phyloP scores from a whole-genome alignment of 805 yeast species.

The Hanseniaspora meyeri region DNA sequence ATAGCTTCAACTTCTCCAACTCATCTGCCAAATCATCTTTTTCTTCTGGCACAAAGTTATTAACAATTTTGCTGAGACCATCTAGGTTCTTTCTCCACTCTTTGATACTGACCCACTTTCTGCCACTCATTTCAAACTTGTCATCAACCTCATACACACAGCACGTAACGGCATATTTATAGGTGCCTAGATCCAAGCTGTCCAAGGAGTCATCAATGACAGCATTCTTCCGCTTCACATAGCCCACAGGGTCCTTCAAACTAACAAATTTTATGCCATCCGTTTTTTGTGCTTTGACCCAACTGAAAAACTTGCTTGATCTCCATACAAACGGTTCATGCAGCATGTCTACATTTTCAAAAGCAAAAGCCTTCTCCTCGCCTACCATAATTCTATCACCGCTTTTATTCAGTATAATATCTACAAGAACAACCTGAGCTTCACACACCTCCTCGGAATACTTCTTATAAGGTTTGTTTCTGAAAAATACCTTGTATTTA shows the following conservation, averaged over 20 bases:
- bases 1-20: not conserved
- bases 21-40: not conserved
- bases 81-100: not conserved
- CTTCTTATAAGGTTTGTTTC: not conserved
- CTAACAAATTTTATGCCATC: not conserved
- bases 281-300: not conserved
- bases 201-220: not conserved
- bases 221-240: not conserved
- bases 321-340: constrained; percentile 2
- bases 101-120: not conserved
- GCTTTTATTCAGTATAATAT: not conserved
- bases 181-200: not conserved
- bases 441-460: not conserved
- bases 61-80: not conserved
- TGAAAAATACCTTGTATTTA: not conserved
- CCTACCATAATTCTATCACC: constrained; percentile 1
- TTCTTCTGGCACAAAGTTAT: not conserved
- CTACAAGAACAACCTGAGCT: not conserved
- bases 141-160: constrained; percentile 1
- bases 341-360: not conserved
- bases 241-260: not conserved
- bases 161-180: not conserved
- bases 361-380: not conserved
- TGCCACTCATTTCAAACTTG: not conserved
- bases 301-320: not conserved